phyloP scores from a whole-genome alignment of 768 basidiomycete species.

The Holtermanniella nyarrowii region DNA sequence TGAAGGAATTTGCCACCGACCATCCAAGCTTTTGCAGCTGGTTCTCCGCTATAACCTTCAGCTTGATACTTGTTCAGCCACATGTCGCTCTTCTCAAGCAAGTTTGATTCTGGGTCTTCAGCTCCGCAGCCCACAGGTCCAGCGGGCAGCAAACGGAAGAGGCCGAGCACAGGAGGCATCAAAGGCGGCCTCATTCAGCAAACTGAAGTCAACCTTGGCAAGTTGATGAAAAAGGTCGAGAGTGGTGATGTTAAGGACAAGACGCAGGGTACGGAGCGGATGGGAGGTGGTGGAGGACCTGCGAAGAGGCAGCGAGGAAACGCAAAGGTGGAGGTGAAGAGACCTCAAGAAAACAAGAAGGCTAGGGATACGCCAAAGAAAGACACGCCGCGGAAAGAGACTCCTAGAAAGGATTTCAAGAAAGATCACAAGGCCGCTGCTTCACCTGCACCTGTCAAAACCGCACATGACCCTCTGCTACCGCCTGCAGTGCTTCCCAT shows the following conservation, averaged over 20 bases:
- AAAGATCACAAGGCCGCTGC: background rate
- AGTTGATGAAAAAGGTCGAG: slow-evolving; percentile 32
- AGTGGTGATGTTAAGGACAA: slow-evolving; percentile 17
- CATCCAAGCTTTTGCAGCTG: too few species aligned
- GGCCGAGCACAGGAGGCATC: slow-evolving; percentile 8
- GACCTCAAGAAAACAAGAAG: background rate
- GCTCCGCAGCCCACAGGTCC: slow-evolving; percentile 5
- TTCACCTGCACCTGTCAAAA: background rate
- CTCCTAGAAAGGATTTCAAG: background rate
- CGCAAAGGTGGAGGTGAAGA: background rate
- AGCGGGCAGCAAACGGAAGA: slow-evolving; percentile 11
- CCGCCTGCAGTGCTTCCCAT: slow-evolving; percentile 20
- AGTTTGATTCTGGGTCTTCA: slow-evolving; percentile 16
- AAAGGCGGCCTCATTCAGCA: slow-evolving; percentile 12
- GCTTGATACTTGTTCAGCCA: too few species aligned
- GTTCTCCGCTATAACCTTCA: too few species aligned
- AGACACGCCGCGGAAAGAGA: background rate
- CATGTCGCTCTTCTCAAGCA: slow-evolving; percentile 32
- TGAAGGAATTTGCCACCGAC: too few species aligned
- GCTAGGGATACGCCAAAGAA: background rate
- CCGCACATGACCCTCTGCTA: slow-evolving; percentile 2
- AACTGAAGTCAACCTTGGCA: slow-evolving; percentile 33
- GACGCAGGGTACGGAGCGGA: slow-evolving; percentile 12
- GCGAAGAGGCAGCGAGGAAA: slow-evolving; percentile 11
- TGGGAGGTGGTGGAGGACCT: slow-evolving; percentile 6